Evolutionary conservation across 1,139 yeast species (phyloP).

Genomic region (Barnettozyma hawaiiensis): DNA sequence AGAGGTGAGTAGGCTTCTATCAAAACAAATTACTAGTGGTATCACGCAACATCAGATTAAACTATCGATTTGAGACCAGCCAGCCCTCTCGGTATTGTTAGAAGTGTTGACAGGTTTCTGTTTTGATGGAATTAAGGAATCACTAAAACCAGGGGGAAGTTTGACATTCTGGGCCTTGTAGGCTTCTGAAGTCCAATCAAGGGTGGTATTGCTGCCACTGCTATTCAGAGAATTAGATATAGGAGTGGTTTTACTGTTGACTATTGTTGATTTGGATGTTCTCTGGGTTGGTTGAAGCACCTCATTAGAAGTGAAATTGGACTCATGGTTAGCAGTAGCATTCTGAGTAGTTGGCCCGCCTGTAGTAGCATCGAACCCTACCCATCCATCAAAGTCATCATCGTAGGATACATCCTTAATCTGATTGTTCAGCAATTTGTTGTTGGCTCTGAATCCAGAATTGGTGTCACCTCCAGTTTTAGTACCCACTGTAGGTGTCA

Average conservation of each 20-base stretch:
- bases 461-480: slow-evolving; percentile 1
- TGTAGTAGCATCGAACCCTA: background rate
- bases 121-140: slow-evolving; percentile 16
- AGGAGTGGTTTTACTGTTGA: slow-evolving; percentile 26
- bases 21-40: background rate
- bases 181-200: slow-evolving; percentile 20
- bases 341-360: background rate
- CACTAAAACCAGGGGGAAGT: slow-evolving; percentile 23
- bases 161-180: slow-evolving; percentile 13
- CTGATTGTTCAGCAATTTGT: slow-evolving; percentile 6
- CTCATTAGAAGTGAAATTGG: slow-evolving; percentile 3
- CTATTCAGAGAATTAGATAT: background rate
- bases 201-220: background rate
- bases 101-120: slow-evolving; percentile 2
- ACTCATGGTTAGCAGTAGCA: background rate
- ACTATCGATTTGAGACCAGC: background rate
- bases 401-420: slow-evolving; percentile 11
- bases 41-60: background rate
- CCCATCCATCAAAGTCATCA: slow-evolving; percentile 29
- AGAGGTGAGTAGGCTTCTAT: too few relatives aligned
- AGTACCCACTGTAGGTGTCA: slow-evolving; percentile 5
- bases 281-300: slow-evolving; percentile 9
- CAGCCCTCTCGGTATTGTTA: background rate
- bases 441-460: slow-evolving; percentile 8
- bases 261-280: slow-evolving; percentile 27